phyloP scores from a whole-genome alignment of 192 early-diverging fungal genomes.

The Backusella mclennaniae region DNA sequence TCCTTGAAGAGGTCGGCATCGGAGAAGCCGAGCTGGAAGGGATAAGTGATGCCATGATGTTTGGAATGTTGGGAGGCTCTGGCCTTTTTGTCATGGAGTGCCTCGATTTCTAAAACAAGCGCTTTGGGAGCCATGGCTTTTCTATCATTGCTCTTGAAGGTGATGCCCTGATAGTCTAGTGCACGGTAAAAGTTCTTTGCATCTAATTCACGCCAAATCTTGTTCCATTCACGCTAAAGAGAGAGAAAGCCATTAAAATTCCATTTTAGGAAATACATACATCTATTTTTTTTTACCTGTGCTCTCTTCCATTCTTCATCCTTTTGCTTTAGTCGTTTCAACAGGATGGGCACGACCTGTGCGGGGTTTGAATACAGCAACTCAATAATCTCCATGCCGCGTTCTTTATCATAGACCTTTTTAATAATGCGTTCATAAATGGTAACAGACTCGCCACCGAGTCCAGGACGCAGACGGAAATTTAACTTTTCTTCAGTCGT shows the following conservation, averaged over 20 bases:
- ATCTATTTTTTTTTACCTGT: slow-evolving; percentile 47
- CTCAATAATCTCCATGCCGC: slow-evolving; percentile 88
- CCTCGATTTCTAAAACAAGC: slow-evolving; percentile 85
- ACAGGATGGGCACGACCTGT: slow-evolving; percentile 88
- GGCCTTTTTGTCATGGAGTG: slow-evolving; percentile 42
- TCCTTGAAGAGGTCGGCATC: slow-evolving; percentile 78
- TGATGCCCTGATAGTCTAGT: slow-evolving; percentile 92
- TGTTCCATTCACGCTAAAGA: slow-evolving; percentile 88
- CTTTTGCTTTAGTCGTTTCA: slow-evolving; percentile 96
- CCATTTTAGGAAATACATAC: background rate
- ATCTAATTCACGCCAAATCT: slow-evolving; percentile 96
- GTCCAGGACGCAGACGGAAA: slow-evolving; percentile 71
- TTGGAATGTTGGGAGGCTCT: background rate
- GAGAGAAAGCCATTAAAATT: slow-evolving; percentile 4
- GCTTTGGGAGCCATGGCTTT: slow-evolving; percentile 77
- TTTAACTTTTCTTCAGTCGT: slow-evolving; percentile 67
- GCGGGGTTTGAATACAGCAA: slow-evolving; percentile 89
- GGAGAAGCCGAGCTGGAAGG: slow-evolving; percentile 72
- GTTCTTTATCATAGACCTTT: slow-evolving; percentile 90
- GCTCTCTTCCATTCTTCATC: slow-evolving; percentile 97
- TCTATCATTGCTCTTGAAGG: slow-evolving; percentile 85
- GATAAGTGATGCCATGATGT: background rate
- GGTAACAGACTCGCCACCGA: slow-evolving; percentile 83
- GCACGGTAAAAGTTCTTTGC: slow-evolving; percentile 92
- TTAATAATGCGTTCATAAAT: slow-evolving; percentile 93